Percentiles rank a stretch among this genome's conserved stretches.
Conservation (phyloP, 176 grass and related monocot genomes). For the Juncus effusus region DNA sequence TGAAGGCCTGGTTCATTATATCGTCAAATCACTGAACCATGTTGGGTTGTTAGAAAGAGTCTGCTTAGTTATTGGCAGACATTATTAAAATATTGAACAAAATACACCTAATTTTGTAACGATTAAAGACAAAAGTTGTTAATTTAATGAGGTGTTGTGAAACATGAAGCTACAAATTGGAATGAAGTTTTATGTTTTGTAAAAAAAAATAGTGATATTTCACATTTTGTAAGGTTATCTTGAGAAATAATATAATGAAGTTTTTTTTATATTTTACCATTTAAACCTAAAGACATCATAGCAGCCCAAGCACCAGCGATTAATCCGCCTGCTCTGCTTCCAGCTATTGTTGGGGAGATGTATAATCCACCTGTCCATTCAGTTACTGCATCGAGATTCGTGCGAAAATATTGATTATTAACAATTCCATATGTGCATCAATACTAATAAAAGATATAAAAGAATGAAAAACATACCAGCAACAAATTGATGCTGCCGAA, state of each 20-base stretch:
- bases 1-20: too few species aligned
- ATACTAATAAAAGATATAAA: slow-evolving; percentile 10
- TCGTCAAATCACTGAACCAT: too few species aligned
- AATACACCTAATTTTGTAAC: too few species aligned
- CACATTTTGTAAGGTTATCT: neutral
- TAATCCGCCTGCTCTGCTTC: slow-evolving; percentile 86
- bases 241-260: neutral
- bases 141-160: too few species aligned
- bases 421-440: neutral
- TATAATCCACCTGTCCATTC: slow-evolving; percentile 98
- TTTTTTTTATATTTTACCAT: slow-evolving; percentile 42
- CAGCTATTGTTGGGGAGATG: slow-evolving; percentile 90
- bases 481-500: slow-evolving; percentile 86
- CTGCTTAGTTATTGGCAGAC: too few species aligned
- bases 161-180: too few species aligned
- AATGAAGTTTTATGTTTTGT: too few species aligned
- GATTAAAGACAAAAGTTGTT: too few species aligned
- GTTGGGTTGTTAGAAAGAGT: too few species aligned
- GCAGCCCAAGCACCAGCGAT: slow-evolving; percentile 95
- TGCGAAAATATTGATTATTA: neutral
- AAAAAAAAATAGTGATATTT: too few species aligned
- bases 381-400: slow-evolving; percentile 52
- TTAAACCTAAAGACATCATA: slow-evolving; percentile 88
- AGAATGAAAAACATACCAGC: slow-evolving; percentile 55
- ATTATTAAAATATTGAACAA: too few species aligned